Conservation (phyloP, 441 rosid species). For the Omphalea diandra region DNA sequence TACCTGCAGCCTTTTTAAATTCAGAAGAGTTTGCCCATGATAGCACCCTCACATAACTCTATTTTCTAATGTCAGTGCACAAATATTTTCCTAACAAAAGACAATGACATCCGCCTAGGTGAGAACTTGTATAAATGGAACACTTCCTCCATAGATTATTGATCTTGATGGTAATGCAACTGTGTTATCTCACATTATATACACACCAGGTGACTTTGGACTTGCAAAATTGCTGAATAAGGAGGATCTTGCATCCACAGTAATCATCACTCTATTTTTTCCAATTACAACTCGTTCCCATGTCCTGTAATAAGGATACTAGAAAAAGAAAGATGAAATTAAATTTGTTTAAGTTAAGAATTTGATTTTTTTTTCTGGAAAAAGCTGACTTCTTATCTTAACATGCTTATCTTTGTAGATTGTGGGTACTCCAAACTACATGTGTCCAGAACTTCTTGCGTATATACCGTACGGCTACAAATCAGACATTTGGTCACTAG, state of each 20-base stretch:
- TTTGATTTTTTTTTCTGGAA: neutral
- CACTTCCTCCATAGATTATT: neutral
- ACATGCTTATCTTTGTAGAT: neutral
- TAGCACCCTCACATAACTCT: neutral
- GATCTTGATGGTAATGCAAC: neutral
- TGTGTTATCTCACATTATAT: neutral
- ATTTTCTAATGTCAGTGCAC: conserved; percentile 68
- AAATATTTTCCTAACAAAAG: conserved; percentile 87
- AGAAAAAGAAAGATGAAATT: neutral
- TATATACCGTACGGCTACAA: conserved; percentile 1
- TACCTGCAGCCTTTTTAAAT: neutral
- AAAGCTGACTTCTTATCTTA: neutral
- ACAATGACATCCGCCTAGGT: conserved; percentile 77
- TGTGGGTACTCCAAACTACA: neutral
- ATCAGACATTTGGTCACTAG: neutral
- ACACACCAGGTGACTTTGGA: conserved; percentile 83
- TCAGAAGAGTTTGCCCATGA: neutral
- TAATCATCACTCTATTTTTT: conserved; percentile 19
- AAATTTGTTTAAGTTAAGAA: neutral
- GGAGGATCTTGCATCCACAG: conserved; percentile 83
- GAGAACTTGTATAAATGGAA: conserved; percentile 16
- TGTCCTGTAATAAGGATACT: too few relatives aligned
- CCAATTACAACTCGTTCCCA: neutral
- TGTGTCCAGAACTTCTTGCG: conserved; percentile 5
- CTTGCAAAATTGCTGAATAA: conserved; percentile 82